Evolutionary conservation across 345 rosid genomes (phyloP).

Genomic region (Camelina hispida): DNA sequence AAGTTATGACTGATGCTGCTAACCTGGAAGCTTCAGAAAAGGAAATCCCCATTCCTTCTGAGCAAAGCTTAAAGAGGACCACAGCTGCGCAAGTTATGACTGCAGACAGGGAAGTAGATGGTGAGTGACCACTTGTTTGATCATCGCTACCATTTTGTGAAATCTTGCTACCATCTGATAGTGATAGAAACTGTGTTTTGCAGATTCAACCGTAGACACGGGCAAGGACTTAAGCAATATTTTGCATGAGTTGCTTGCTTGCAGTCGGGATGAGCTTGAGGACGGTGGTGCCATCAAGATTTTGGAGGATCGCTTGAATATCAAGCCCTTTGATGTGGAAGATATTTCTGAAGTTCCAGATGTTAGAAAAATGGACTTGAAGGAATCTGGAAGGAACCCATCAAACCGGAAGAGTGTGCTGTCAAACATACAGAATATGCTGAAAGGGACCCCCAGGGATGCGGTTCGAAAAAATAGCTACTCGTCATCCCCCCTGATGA

Average conservation of each 20-base stretch:
- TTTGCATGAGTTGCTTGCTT: conserved; percentile 62
- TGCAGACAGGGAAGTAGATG: conserved; percentile 45
- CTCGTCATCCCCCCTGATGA: conserved; percentile 2
- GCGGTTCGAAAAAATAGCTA: conserved; percentile 46
- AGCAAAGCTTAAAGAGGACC: conserved; percentile 43
- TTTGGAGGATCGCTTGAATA: conserved; percentile 63
- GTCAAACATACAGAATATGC: conserved; percentile 58
- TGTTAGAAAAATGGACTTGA: conserved; percentile 54
- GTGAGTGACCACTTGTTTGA: conserved; percentile 51
- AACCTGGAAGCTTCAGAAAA: conserved; percentile 51
- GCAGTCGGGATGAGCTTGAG: conserved; percentile 56
- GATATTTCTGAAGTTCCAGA: conserved; percentile 65
- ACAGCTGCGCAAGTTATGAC: conserved; percentile 41
- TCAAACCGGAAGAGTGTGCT: conserved; percentile 55
- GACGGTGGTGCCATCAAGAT: conserved; percentile 62
- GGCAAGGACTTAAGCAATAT: conserved; percentile 53
- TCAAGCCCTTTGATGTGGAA: conserved; percentile 57
- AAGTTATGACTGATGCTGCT: conserved; percentile 41
- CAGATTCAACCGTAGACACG: conserved; percentile 52
- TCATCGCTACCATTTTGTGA: conserved; percentile 29
- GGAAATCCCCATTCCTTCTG: conserved; percentile 41
- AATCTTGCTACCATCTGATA: conserved; percentile 35
- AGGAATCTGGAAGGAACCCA: conserved; percentile 48
- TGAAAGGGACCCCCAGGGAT: conserved; percentile 45
- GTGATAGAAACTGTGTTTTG: conserved; percentile 24